Evolutionary conservation across 495 filamentous ascomycete species (phyloP).

Genomic region (Sabuloglossum arenarium): DNA sequence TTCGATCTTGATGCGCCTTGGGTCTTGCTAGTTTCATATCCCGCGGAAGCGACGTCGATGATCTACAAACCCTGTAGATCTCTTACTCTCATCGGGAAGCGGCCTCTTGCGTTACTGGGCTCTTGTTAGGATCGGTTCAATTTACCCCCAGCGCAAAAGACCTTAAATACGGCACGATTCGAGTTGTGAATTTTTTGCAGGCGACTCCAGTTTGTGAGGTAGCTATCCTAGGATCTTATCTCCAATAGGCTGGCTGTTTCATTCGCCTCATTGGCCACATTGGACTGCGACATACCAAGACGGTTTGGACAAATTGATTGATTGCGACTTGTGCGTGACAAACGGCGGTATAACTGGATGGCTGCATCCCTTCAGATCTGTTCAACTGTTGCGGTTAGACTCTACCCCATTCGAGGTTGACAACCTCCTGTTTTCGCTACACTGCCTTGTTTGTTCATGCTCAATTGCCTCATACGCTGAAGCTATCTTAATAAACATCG

Average conservation of each 20-base stretch:
- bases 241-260: not conserved
- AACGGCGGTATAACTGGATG: constrained; percentile 3
- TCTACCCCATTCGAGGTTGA: not conserved
- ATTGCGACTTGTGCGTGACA: constrained; percentile 1
- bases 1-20: not conserved
- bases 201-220: not conserved
- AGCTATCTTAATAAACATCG: not conserved
- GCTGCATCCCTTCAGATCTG: not conserved
- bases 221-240: not conserved
- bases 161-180: not conserved
- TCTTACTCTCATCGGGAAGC: not conserved
- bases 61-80: constrained; percentile 2
- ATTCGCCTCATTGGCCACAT: not conserved
- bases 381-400: not conserved
- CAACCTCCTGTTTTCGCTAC: not conserved
- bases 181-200: not conserved
- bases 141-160: not conserved
- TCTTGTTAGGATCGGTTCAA: not conserved
- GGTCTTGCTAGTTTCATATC: not conserved
- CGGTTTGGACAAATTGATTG: not conserved
- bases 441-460: not conserved
- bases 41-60: not conserved
- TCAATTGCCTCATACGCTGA: not conserved
- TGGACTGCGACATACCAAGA: not conserved
- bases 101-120: not conserved